Conservation (phyloP, 768 basidiomycete species). For the Lactarius indigo region DNA sequence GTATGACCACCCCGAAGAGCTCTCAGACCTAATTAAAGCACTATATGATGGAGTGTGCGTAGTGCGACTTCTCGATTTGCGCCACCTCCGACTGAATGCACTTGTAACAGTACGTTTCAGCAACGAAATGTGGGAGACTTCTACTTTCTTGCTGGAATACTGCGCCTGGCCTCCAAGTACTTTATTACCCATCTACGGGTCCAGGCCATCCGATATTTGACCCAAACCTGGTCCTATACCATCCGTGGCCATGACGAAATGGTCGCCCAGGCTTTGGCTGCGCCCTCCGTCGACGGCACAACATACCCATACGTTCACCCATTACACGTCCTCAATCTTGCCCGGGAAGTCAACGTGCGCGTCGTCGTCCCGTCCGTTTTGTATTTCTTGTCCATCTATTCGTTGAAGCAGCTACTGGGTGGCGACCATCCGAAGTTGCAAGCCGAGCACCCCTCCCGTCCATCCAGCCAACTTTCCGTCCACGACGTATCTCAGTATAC, state of each 20-base stretch:
- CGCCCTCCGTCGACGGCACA: constrained; percentile 41
- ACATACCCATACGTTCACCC: constrained; percentile 61
- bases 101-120: constrained; percentile 37
- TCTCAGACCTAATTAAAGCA: constrained; percentile 49
- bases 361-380: constrained; percentile 48
- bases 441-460: constrained; percentile 46
- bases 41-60: constrained; percentile 57
- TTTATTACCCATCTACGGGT: constrained; percentile 50
- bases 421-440: constrained; percentile 52
- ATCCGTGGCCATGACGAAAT: constrained; percentile 55
- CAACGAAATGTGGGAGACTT: constrained; percentile 48
- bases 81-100: background rate
- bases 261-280: constrained; percentile 45
- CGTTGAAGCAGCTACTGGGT: constrained; percentile 45
- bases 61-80: constrained; percentile 13
- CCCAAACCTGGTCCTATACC: constrained; percentile 50
- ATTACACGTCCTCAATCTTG: constrained; percentile 53
- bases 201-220: constrained; percentile 48
- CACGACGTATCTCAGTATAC: constrained; percentile 49
- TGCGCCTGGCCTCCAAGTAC: constrained; percentile 59
- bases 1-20: constrained; percentile 49
- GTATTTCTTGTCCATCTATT: constrained; percentile 59
- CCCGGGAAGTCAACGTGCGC: constrained; percentile 45
- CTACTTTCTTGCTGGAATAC: constrained; percentile 51
- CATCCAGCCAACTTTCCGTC: constrained; percentile 41